phyloP scores from a whole-genome alignment of 306 rosid genomes.

The Ceratonia siliqua region DNA sequence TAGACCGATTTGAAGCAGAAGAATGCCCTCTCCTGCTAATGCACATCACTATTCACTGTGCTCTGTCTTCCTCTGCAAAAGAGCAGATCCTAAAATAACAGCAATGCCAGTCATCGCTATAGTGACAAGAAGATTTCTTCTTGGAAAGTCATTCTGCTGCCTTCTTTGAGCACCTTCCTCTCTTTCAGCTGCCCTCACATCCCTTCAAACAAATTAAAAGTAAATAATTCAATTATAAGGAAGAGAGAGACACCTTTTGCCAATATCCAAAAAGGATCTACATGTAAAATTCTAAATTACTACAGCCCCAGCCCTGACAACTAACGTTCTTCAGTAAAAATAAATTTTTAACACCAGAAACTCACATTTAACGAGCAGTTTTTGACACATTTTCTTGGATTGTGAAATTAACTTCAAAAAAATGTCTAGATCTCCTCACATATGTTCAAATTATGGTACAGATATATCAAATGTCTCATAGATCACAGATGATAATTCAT shows the following conservation, averaged over 20 bases:
- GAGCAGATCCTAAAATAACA: constrained; percentile 74
- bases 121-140: constrained; percentile 61
- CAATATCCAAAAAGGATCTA: neutral
- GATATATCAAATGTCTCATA: neutral
- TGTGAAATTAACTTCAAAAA: neutral
- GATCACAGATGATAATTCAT: constrained; percentile 17
- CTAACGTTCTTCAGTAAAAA: neutral
- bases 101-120: constrained; percentile 89
- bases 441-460: neutral
- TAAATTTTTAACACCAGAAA: neutral
- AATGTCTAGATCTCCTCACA: neutral
- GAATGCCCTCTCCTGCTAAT: constrained; percentile 41
- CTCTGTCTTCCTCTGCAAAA: constrained; percentile 67
- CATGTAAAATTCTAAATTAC: neutral
- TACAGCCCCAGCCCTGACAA: neutral
- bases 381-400: neutral
- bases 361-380: constrained; percentile 2
- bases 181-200: constrained; percentile 63
- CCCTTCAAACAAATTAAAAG: constrained; percentile 56
- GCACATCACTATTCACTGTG: constrained; percentile 51
- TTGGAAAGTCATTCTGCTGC: constrained; percentile 61
- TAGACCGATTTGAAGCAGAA: constrained; percentile 25
- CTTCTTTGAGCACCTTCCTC: constrained; percentile 57
- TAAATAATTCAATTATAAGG: constrained; percentile 23
- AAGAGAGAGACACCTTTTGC: neutral